Percentiles rank a stretch among this genome's conserved stretches.
Evolutionary conservation across 73 alveolate species (phyloP).

Genomic region (Uronychia binucleata): DNA sequence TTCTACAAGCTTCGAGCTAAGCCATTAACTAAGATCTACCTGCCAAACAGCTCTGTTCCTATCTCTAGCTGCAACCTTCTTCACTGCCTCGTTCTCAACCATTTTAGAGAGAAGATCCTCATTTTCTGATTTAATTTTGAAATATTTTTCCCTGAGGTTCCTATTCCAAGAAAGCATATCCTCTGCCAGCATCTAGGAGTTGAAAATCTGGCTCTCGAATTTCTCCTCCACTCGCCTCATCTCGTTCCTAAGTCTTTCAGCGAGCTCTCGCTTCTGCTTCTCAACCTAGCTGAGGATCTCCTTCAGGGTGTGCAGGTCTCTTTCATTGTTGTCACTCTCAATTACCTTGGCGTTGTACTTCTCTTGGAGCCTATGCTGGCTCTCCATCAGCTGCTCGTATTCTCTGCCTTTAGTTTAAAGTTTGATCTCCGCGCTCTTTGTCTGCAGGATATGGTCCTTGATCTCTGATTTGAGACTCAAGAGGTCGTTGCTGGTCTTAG

Average conservation of each 20-base stretch:
- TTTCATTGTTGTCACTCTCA: constrained; percentile 25
- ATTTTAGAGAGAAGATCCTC: background rate
- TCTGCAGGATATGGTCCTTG: constrained; percentile 48
- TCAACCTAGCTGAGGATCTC: constrained; percentile 29
- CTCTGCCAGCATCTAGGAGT: background rate
- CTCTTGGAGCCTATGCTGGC: constrained; percentile 16
- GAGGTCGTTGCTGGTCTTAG: constrained; percentile 42
- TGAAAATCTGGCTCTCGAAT: background rate
- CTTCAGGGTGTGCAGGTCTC: constrained; percentile 35
- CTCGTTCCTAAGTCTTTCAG: background rate
- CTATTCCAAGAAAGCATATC: background rate
- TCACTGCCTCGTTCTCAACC: no score
- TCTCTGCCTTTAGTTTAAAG: constrained; percentile 13
- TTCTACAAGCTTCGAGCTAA: no score
- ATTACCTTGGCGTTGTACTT: constrained; percentile 13
- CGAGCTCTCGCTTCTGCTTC: background rate
- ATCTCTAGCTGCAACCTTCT: background rate
- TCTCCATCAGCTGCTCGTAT: constrained; percentile 17
- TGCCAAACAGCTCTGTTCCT: no score
- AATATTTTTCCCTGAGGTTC: background rate
- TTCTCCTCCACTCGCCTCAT: background rate
- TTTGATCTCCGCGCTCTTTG: constrained; percentile 52
- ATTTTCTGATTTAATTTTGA: constrained; percentile 21
- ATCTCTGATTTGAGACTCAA: constrained; percentile 29
- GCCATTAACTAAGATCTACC: no score